Percentiles rank a stretch among this genome's conserved stretches.
Conservation (phyloP, 1,284 basidiomycete genomes). For the Puccinia polysora region DNA sequence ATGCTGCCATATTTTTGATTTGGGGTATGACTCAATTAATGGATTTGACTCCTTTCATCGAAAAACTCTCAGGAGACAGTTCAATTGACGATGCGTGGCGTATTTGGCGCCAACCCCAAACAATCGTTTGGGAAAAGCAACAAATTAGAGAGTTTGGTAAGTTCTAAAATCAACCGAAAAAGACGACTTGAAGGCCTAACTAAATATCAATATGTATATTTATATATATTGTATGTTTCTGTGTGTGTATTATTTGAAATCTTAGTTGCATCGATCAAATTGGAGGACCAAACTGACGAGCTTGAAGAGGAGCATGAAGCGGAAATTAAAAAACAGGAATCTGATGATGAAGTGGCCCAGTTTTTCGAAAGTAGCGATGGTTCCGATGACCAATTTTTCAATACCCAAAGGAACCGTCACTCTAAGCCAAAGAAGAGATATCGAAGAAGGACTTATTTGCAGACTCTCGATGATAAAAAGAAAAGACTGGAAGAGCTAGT, state of each 20-base stretch:
- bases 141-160: slow-evolving; percentile 4
- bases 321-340: background rate
- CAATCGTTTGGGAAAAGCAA: background rate
- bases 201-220: background rate
- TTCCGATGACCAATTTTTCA: background rate
- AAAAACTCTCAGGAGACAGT: background rate
- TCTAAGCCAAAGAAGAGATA: background rate
- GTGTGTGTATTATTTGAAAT: background rate
- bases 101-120: background rate
- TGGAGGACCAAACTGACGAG: background rate
- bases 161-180: background rate
- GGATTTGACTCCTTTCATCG: no score
- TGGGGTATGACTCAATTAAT: background rate
- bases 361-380: background rate
- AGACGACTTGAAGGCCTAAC: no score
- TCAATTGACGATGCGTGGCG: slow-evolving; percentile 2
- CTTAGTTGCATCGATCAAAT: no score
- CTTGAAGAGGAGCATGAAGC: background rate
- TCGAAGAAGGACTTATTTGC: background rate
- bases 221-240: background rate
- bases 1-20: background rate
- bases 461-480: background rate
- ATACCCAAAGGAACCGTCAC: no score
- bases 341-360: background rate
- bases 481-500: background rate